Conservation (phyloP, 164 flowering plant genomes). For the Tetrastigma voinierianum region DNA sequence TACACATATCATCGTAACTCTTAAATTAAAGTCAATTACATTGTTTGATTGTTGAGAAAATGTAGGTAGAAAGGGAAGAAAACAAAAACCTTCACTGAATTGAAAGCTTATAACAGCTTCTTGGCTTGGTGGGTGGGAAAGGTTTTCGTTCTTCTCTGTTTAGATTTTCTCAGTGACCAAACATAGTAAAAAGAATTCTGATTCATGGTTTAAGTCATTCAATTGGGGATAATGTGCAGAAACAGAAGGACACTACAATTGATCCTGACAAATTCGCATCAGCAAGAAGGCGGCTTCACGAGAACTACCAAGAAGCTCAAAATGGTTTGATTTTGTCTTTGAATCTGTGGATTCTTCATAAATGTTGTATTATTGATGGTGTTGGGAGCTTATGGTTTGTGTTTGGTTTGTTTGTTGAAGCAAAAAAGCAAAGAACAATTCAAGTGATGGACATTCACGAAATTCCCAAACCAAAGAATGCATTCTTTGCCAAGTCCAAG, state of each 20-base stretch:
- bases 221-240: conserved; percentile 35
- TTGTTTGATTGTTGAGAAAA: conserved; percentile 19
- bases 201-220: neutral
- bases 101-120: too few relatives aligned
- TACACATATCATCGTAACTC: conserved; percentile 17
- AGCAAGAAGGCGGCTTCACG: conserved; percentile 86
- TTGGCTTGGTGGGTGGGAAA: too few relatives aligned
- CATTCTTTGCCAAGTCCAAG: conserved; percentile 80
- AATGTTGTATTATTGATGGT: neutral
- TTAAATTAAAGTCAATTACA: conserved; percentile 2
- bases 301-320: conserved; percentile 83
- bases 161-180: conserved; percentile 1
- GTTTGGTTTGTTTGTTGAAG: conserved; percentile 44
- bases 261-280: conserved; percentile 83
- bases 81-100: neutral
- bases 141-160: neutral
- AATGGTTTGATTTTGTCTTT: conserved; percentile 56
- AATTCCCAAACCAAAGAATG: conserved; percentile 84
- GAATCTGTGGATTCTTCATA: neutral
- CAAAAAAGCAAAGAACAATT: conserved; percentile 94
- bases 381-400: neutral
- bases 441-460: conserved; percentile 94
- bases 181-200: neutral
- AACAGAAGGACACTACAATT: conserved; percentile 41
- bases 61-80: neutral